Conservation (phyloP, 129 eudicot species). For the Flaveria linearis region DNA sequence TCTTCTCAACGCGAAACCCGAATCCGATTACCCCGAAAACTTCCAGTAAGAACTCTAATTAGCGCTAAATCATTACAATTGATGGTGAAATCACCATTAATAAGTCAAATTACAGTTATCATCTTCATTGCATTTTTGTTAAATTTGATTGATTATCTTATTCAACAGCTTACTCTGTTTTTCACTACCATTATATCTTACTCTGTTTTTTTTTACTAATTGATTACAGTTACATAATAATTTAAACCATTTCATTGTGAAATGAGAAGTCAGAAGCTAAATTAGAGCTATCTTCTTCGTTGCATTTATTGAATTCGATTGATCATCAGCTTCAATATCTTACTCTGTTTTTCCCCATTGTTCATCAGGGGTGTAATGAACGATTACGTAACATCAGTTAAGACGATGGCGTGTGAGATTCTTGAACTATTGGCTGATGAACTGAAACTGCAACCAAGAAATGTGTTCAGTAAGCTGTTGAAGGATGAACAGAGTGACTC, state of each 20-base stretch:
- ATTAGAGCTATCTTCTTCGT: too few species aligned
- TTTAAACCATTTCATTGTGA: too few species aligned
- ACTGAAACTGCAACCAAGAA: constrained; percentile 55
- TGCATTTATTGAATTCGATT: too few species aligned
- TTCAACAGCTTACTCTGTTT: too few species aligned
- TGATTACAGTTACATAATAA: too few species aligned
- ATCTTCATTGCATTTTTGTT: neutral
- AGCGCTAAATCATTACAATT: too few species aligned
- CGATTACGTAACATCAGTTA: constrained; percentile 63
- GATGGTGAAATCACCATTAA: too few species aligned
- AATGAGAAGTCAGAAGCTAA: too few species aligned
- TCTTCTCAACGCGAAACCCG: constrained; percentile 58
- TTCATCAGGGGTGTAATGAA: constrained; percentile 44
- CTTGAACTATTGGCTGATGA: constrained; percentile 81
- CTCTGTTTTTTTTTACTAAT: too few species aligned
- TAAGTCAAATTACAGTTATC: neutral
- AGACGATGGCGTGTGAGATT: constrained; percentile 75
- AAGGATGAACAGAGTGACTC: constrained; percentile 95
- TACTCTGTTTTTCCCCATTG: neutral
- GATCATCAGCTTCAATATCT: neutral
- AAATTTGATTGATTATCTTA: neutral
- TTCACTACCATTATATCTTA: too few species aligned
- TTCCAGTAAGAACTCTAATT: constrained; percentile 46
- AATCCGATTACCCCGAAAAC: constrained; percentile 46
- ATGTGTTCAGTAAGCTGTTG: constrained; percentile 73